Evolutionary conservation across 495 filamentous ascomycete species (phyloP).

Genomic region (Letharia lupina): DNA sequence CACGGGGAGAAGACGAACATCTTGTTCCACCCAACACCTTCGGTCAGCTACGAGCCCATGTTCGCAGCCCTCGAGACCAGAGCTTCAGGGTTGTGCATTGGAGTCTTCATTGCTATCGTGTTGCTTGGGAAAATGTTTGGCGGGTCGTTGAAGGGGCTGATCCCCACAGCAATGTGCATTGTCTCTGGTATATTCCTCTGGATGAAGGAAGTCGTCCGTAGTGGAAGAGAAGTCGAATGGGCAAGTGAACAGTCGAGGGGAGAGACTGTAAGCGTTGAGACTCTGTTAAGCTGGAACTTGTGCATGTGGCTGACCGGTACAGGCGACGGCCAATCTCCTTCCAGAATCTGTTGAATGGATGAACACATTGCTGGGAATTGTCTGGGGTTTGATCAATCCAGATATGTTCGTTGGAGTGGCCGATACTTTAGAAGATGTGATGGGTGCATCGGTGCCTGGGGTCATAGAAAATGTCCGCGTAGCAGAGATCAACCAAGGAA

Average conservation of each 20-base stretch:
- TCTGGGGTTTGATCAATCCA: conserved; percentile 87
- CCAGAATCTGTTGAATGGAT: conserved; percentile 94
- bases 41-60: conserved; percentile 77
- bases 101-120: conserved; percentile 61
- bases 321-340: conserved; percentile 74
- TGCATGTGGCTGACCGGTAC: conserved; percentile 19
- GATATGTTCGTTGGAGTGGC: conserved; percentile 78
- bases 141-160: conserved; percentile 63
- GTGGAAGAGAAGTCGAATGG: conserved; percentile 82
- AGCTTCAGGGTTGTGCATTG: conserved; percentile 57
- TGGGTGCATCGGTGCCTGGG: conserved; percentile 87
- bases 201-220: conserved; percentile 75
- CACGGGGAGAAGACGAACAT: conserved; percentile 94
- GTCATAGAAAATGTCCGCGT: conserved; percentile 90
- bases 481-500: conserved; percentile 92
- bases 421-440: conserved; percentile 79
- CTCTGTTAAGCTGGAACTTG: not conserved
- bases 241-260: conserved; percentile 75
- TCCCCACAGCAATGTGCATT: conserved; percentile 61
- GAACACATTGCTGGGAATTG: conserved; percentile 70
- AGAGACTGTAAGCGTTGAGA: conserved; percentile 50
- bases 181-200: conserved; percentile 73
- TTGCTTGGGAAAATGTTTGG: conserved; percentile 73
- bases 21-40: conserved; percentile 89
- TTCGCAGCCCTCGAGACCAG: conserved; percentile 66